Base-by-base conservation (phyloP, 805 yeast genomes). In the Hanseniaspora singularis region DNA sequence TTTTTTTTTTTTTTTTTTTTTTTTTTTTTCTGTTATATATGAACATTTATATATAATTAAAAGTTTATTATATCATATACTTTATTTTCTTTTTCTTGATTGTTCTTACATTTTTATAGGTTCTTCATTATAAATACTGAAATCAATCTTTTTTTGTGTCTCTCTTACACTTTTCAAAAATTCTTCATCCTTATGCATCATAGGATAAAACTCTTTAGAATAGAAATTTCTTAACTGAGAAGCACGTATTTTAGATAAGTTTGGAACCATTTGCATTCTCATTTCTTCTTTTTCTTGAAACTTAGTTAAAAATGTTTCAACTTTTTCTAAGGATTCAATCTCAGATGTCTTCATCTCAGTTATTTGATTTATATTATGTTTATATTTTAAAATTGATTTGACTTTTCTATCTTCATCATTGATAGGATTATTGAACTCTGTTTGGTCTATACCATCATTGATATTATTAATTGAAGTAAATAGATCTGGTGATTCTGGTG, bases 321-420 rank as follows among this genome's bases (percentile, higher is more conserved):
- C 55, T 11, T 57, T 64, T 10, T 68, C 66, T 15, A 51, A 57
- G 49, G 68, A 72, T 48, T 71, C 65, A 20, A 55, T 54, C n/a
- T 52, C 55, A 1, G 70, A 72, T 50, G 66, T 57, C 6, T 55
- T 40, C 1, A 56, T 55, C 51, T 70, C 74, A 20, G 56, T 57
- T 20, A 57, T 59, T 16, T 60, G 64, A 37, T 63, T 64, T 10
- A 43, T 42, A 44, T 70, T 69, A 12, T 53, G 47, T 43, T 52
- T 66, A 18, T 55, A 57, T 38, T 68, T 70, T 26, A 70, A 53
- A 16, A 68, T 68, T 4, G 74, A 63, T 50, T 55, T 63, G 2
- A 57, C 52, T 26, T 42, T 37, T 16, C 18, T n/a, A n/a, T n/a
- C n/a, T n/a, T n/a, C n/a, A n/a, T n/a, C n/a, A n/a, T n/a, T n/a